Evolutionary conservation across 2,329 filamentous ascomycete species (phyloP).

Genomic region (Aspergillus sp.): DNA sequence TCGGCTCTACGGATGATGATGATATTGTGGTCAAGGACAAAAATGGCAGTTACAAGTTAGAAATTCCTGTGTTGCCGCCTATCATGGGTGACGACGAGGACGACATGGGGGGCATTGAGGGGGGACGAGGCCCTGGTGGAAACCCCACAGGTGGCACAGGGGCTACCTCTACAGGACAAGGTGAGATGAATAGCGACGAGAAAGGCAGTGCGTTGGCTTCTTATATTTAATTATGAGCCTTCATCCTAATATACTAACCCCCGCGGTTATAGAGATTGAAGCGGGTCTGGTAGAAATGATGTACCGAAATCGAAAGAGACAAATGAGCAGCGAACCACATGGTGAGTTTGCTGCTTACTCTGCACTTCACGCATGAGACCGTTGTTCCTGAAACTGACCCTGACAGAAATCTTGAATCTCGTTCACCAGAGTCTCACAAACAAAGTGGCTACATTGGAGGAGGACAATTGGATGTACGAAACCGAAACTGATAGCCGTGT

Average conservation of each 20-base stretch:
- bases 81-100: constrained; percentile 39
- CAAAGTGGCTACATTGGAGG: constrained; percentile 71
- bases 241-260: constrained; percentile 1
- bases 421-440: constrained; percentile 69
- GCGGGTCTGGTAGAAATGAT: constrained; percentile 46
- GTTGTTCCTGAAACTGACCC: constrained; percentile 9
- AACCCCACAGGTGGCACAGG: constrained; percentile 54
- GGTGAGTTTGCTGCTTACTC: constrained; percentile 48
- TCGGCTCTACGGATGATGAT: constrained; percentile 32
- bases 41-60: constrained; percentile 49
- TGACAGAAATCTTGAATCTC: constrained; percentile 65
- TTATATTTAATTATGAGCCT: not conserved
- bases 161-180: constrained; percentile 52
- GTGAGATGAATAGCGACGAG: constrained; percentile 31
- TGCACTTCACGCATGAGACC: not conserved
- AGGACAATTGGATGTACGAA: constrained; percentile 93
- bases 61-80: constrained; percentile 44
- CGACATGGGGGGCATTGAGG: constrained; percentile 46
- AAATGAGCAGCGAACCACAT: constrained; percentile 63
- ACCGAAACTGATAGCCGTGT: constrained; percentile 59
- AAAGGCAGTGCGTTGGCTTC: constrained; percentile 39
- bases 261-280: constrained; percentile 42
- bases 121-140: constrained; percentile 51
- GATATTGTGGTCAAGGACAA: constrained; percentile 53
- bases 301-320: constrained; percentile 41